Conservation (phyloP, 1,139 yeast species). For the Hemisphaericaspora lyxosophila region DNA sequence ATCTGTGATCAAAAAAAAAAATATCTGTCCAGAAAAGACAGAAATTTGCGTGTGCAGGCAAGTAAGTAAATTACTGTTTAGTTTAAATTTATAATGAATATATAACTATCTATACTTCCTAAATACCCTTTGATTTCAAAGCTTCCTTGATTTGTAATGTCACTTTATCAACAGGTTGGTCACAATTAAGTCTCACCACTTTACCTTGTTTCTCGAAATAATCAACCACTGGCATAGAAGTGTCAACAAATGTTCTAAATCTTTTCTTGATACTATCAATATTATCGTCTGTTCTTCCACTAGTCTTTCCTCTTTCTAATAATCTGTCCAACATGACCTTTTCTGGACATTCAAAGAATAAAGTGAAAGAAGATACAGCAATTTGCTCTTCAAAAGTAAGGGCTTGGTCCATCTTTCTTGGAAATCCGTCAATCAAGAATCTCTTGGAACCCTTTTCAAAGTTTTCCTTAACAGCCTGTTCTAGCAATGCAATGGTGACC, state of each 20-base stretch:
- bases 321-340: slow-evolving; percentile 80
- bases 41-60: no score
- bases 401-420: slow-evolving; percentile 98
- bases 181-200: slow-evolving; percentile 78
- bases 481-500: slow-evolving; percentile 80
- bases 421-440: slow-evolving; percentile 93
- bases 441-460: slow-evolving; percentile 49
- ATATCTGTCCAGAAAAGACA: no score
- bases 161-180: slow-evolving; percentile 77
- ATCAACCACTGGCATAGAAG: slow-evolving; percentile 93
- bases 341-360: slow-evolving; percentile 95
- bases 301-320: slow-evolving; percentile 88
- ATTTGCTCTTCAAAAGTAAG: slow-evolving; percentile 81
- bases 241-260: slow-evolving; percentile 80
- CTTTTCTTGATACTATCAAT: slow-evolving; percentile 87
- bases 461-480: slow-evolving; percentile 70
- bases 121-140: slow-evolving; percentile 44
- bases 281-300: slow-evolving; percentile 93
- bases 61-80: no score
- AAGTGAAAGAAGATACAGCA: slow-evolving; percentile 72
- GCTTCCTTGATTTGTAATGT: slow-evolving; percentile 69
- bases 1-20: no score
- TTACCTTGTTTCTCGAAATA: slow-evolving; percentile 72
- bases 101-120: slow-evolving; percentile 6
- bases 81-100: no score